phyloP scores from a whole-genome alignment of 1,284 basidiomycete genomes.

The Peniophora sp. region DNA sequence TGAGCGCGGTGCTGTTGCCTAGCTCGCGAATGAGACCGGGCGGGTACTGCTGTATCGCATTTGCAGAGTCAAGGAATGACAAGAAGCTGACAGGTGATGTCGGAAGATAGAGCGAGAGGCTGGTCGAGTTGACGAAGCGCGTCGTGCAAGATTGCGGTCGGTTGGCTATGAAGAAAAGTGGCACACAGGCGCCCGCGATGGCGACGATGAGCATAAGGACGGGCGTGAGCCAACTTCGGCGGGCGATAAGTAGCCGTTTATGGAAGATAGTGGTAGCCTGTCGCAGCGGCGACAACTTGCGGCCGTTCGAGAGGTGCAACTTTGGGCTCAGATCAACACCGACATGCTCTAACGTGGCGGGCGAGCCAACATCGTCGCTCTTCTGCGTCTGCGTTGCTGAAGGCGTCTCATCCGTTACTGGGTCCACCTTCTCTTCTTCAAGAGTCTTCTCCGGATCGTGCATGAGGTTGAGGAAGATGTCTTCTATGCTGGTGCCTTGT shows the following conservation, averaged over 20 bases:
- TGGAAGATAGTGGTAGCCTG: conserved; percentile 67
- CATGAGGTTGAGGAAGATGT: conserved; percentile 74
- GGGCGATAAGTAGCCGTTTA: conserved; percentile 61
- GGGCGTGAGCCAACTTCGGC: conserved; percentile 63
- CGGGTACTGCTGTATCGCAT: conserved; percentile 32
- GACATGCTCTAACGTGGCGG: neutral
- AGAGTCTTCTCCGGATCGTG: conserved; percentile 22
- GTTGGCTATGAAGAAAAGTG: conserved; percentile 53
- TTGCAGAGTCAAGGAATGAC: conserved; percentile 13
- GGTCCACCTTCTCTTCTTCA: conserved; percentile 11
- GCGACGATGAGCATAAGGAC: conserved; percentile 54
- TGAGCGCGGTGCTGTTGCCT: conserved; percentile 27
- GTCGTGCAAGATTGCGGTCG: conserved; percentile 43
- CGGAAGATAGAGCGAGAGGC: conserved; percentile 41
- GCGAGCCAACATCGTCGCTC: neutral
- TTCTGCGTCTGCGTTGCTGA: conserved; percentile 6
- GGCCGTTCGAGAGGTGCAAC: conserved; percentile 42
- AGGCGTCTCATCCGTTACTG: conserved; percentile 6
- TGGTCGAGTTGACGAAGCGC: conserved; percentile 24
- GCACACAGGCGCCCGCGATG: conserved; percentile 55
- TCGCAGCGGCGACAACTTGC: conserved; percentile 38
- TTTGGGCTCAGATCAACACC: neutral
- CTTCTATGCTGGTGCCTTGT: conserved; percentile 68
- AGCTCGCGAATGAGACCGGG: conserved; percentile 36
- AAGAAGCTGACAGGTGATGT: conserved; percentile 25